These are phyloP conservation scores for Mucor piriformis DNA, from an alignment of 371 early-diverging fungal genomes.

Conservation along the genomic window DNA sequence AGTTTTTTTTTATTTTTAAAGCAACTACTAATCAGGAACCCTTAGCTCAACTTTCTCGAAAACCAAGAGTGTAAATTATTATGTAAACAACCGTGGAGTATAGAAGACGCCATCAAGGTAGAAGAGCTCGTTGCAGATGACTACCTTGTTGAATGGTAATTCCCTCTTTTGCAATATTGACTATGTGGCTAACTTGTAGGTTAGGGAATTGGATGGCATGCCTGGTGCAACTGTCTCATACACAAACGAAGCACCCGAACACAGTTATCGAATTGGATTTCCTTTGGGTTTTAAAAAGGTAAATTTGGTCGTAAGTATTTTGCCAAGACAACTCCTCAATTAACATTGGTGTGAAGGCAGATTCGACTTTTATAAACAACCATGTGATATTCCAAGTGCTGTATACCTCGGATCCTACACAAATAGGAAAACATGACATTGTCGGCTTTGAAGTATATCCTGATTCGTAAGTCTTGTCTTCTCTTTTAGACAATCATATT, in stretches of 20 bases:
- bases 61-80: slow-evolving; percentile 42
- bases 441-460: slow-evolving; percentile 55
- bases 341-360: too few relatives aligned
- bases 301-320: neutral
- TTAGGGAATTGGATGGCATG: slow-evolving; percentile 47
- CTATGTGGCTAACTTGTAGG: neutral
- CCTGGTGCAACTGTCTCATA: slow-evolving; percentile 54
- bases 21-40: neutral
- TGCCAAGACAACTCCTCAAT: slow-evolving; percentile 2
- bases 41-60: slow-evolving; percentile 37
- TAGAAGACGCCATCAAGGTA: slow-evolving; percentile 39
- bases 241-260: slow-evolving; percentile 49
- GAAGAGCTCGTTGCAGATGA: slow-evolving; percentile 41
- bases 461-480: slow-evolving; percentile 37
- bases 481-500: neutral
- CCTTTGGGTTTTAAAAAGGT: slow-evolving; percentile 43
- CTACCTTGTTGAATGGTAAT: slow-evolving; percentile 53
- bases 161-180: neutral
- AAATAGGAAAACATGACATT: slow-evolving; percentile 26
- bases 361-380: slow-evolving; percentile 39
- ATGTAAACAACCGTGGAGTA: slow-evolving; percentile 37
- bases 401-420: slow-evolving; percentile 18
- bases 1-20: neutral
- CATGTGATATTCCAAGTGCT: slow-evolving; percentile 50
- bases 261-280: slow-evolving; percentile 49